Conservation (phyloP, 768 basidiomycete species). For the Mycena metata region DNA sequence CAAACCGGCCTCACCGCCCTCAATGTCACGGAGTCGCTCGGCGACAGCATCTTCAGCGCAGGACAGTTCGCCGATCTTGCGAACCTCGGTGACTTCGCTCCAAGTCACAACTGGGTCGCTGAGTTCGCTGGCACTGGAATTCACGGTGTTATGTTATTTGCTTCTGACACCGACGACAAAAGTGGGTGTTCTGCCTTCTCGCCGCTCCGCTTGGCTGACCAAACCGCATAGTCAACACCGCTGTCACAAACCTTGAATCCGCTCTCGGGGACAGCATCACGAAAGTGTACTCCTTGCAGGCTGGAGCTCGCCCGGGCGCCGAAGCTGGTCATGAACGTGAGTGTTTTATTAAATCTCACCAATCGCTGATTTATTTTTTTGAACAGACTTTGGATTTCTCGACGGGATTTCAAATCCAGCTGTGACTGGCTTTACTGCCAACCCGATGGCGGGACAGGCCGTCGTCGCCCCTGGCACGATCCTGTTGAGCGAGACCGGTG, state of each 20-base stretch:
- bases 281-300: slow-evolving; percentile 35
- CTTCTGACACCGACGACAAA: slow-evolving; percentile 29
- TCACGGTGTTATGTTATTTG: slow-evolving; percentile 40
- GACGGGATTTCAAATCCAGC: slow-evolving; percentile 35
- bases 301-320: slow-evolving; percentile 41
- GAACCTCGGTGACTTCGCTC: slow-evolving; percentile 21
- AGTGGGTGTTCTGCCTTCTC: neutral
- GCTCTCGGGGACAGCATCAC: slow-evolving; percentile 34
- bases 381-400: slow-evolving; percentile 39
- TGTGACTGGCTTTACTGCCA: slow-evolving; percentile 29
- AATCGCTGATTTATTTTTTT: slow-evolving; percentile 24
- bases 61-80: slow-evolving; percentile 14
- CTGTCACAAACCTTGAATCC: slow-evolving; percentile 27
- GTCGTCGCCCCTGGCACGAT: slow-evolving; percentile 36
- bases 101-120: slow-evolving; percentile 31
- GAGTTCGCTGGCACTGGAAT: slow-evolving; percentile 30
- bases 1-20: slow-evolving; percentile 24
- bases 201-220: too few species aligned
- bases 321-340: slow-evolving; percentile 47
- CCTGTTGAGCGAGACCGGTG: slow-evolving; percentile 44
- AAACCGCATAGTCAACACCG: slow-evolving; percentile 20
- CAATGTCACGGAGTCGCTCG: slow-evolving; percentile 18
- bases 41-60: slow-evolving; percentile 6
- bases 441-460: slow-evolving; percentile 32
- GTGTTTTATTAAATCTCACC: slow-evolving; percentile 24